Evolutionary conservation across 495 filamentous ascomycete genomes (phyloP).

Genomic region (Penicillium ucsense): DNA sequence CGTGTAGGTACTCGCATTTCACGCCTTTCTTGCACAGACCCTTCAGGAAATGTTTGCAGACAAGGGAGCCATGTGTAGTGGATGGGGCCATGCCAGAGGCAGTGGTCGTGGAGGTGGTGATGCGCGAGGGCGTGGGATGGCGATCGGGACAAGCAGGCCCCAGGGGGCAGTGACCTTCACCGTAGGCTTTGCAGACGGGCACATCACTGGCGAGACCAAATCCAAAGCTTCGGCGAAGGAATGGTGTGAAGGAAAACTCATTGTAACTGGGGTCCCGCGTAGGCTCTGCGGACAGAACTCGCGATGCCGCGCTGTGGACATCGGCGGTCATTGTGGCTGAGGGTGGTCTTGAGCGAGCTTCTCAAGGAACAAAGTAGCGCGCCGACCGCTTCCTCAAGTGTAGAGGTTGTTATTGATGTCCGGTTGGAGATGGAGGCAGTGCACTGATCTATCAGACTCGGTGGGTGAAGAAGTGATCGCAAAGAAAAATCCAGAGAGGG

Average conservation of each 20-base stretch:
- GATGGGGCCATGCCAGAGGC: conserved; percentile 43
- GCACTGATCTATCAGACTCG: no score
- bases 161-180: conserved; percentile 68
- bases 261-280: conserved; percentile 47
- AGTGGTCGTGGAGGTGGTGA: conserved; percentile 41
- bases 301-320: conserved; percentile 22
- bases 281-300: conserved; percentile 28
- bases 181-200: conserved; percentile 71
- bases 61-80: conserved; percentile 52
- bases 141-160: conserved; percentile 65
- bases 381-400: no score
- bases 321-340: conserved; percentile 29
- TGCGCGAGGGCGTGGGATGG: conserved; percentile 40
- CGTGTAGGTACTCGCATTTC: conserved; percentile 91
- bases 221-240: conserved; percentile 64
- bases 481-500: background rate
- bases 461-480: background rate
- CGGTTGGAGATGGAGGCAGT: no score
- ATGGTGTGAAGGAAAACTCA: conserved; percentile 63
- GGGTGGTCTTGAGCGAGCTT: background rate
- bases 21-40: conserved; percentile 96
- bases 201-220: conserved; percentile 67
- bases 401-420: no score
- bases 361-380: background rate
- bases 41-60: conserved; percentile 98